Conservation (phyloP, 805 yeast genomes). For the Lachancea sp. region DNA sequence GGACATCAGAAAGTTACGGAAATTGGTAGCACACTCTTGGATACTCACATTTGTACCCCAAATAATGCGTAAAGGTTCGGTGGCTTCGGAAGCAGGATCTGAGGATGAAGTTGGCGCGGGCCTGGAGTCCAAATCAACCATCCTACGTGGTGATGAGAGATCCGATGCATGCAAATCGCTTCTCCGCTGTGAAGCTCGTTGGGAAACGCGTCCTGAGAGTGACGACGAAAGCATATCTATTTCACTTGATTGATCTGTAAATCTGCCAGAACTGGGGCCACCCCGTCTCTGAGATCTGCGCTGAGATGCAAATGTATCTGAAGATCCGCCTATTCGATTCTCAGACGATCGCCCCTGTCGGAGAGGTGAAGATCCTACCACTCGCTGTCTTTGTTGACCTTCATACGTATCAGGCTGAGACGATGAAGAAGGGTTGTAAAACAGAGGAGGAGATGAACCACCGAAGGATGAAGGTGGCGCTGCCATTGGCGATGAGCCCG, state of each 20-base stretch:
- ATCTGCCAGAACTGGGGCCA: slow-evolving; percentile 29
- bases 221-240: slow-evolving; percentile 27
- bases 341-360: slow-evolving; percentile 38
- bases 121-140: slow-evolving; percentile 42
- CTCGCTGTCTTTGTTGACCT: slow-evolving; percentile 15
- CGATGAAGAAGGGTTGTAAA: slow-evolving; percentile 29
- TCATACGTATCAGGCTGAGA: slow-evolving; percentile 29
- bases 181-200: slow-evolving; percentile 48
- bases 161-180: slow-evolving; percentile 76
- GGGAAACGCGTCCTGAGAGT: slow-evolving; percentile 37
- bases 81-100: slow-evolving; percentile 35
- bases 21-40: slow-evolving; percentile 73
- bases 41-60: slow-evolving; percentile 99
- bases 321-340: slow-evolving; percentile 18
- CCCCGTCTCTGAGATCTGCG: slow-evolving; percentile 14
- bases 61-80: slow-evolving; percentile 82
- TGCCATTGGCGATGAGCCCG: slow-evolving; percentile 30
- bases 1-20: slow-evolving; percentile 76
- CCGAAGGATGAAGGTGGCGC: slow-evolving; percentile 19
- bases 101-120: slow-evolving; percentile 22
- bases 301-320: slow-evolving; percentile 23
- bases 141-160: slow-evolving; percentile 65
- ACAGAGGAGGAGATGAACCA: slow-evolving; percentile 31
- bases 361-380: slow-evolving; percentile 41
- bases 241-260: slow-evolving; percentile 42